These are phyloP conservation scores for Penicillium roqueforti DNA, from an alignment of 495 filamentous ascomycete genomes.

Conservation along the genomic window DNA sequence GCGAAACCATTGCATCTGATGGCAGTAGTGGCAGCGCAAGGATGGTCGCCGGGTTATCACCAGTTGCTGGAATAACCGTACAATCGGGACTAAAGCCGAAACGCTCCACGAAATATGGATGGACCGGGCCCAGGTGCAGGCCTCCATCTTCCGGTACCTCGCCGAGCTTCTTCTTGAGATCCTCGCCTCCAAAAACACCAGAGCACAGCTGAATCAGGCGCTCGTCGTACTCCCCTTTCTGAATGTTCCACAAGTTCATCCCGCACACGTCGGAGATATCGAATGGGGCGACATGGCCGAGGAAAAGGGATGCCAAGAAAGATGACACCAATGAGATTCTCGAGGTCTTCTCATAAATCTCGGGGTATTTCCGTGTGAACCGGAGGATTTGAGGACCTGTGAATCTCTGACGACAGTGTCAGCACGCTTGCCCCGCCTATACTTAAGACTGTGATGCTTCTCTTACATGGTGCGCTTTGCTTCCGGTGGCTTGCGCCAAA, in stretches of 20 bases:
- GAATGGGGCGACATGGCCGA: slow-evolving; percentile 79
- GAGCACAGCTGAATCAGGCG: slow-evolving; percentile 71
- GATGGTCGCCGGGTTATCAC: slow-evolving; percentile 95
- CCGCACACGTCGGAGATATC: slow-evolving; percentile 95
- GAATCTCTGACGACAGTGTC: slow-evolving; percentile 65
- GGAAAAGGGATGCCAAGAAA: slow-evolving; percentile 87
- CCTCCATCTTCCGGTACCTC: slow-evolving; percentile 76
- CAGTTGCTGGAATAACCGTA: slow-evolving; percentile 79
- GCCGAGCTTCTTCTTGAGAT: slow-evolving; percentile 75
- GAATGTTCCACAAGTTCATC: slow-evolving; percentile 95
- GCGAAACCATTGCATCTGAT: slow-evolving; percentile 85
- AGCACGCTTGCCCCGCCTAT: slow-evolving; percentile 12
- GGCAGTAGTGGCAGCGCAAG: slow-evolving; percentile 81
- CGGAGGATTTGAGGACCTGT: slow-evolving; percentile 96
- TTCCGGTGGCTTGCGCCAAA: slow-evolving; percentile 78
- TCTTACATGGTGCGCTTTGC: slow-evolving; percentile 87
- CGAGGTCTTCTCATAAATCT: slow-evolving; percentile 72
- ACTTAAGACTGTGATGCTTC: neutral
- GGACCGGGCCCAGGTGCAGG: slow-evolving; percentile 66
- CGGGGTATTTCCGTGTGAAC: slow-evolving; percentile 72
- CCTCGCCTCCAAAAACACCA: slow-evolving; percentile 59
- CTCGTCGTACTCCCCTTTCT: slow-evolving; percentile 66
- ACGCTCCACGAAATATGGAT: slow-evolving; percentile 67
- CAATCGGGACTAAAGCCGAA: slow-evolving; percentile 76
- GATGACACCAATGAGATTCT: slow-evolving; percentile 93